Evolutionary conservation across 768 basidiomycete genomes (phyloP), one percentile per base, ranked within the genome.

Genomic region (Naganishia vaughanmartiniae): DNA sequence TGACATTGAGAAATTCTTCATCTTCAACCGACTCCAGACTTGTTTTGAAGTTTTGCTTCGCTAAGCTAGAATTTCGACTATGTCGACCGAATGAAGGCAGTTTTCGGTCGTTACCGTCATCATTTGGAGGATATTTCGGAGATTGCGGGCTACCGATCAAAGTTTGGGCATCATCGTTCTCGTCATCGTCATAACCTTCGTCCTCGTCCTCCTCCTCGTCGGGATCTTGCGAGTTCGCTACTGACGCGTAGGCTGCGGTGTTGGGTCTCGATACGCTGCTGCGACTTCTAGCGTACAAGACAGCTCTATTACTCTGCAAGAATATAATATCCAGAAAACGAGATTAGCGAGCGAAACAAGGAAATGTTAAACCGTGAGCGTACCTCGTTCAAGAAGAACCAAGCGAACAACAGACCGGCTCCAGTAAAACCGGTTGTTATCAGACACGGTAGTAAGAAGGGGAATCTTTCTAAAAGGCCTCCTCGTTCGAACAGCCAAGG

Each of bases 381-480:
- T 36, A 68, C 71, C 54, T 81, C 80, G 30, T 58, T 51, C 53
- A 77, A 77, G 65, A 76, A 77, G 10, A 78, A 34, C 12, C 60
- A 33, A 19, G 74, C 74, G 69, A 79, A 81, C 33, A 76, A 3
- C 51, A 78, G 68, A n/a, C 80, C 80, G 15, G 75, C 21, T 5
- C 77, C 12, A 0, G 80, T 81, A n/a, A 69, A 66, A 10, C 56
- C 48, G 14, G 76, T 74, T 1, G 75, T 70, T 14, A 78, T 74
- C 12, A 81, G 70, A 54, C 80, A 81, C 10, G 80, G 71, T 28
- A 68, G 28, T 26, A 72, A 26, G 51, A 67, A 72, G 4, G 71
- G 71, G 30, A 60, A 66, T 21, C 34, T 7, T 36, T 67, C 39
- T 12, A 70, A 42, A 4, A 70, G 39, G 1, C 36, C 54, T 24